These are phyloP conservation scores for Pseudomonodictys pantanalensis DNA, from an alignment of 495 filamentous ascomycete species.

Conservation along the genomic window DNA sequence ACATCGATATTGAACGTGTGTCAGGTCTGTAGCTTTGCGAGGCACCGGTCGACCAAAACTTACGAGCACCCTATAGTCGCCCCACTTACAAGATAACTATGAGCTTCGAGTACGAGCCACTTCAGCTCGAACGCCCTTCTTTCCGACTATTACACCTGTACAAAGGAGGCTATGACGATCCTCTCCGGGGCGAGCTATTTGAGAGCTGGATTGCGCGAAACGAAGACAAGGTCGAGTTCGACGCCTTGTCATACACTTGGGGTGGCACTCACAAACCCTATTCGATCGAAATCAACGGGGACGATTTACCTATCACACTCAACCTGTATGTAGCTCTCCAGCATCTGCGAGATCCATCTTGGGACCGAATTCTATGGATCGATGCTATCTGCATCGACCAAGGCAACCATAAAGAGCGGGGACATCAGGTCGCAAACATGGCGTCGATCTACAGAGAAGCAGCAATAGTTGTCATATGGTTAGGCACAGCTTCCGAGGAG, in stretches of 20 bases:
- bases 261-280: not conserved
- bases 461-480: conserved; percentile 3
- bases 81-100: no score
- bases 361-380: not conserved
- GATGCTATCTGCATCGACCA: conserved; percentile 14
- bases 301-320: not conserved
- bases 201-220: not conserved
- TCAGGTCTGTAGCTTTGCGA: no score
- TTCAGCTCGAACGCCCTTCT: not conserved
- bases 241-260: not conserved
- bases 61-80: no score
- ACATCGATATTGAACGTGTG: no score
- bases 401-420: not conserved
- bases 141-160: not conserved
- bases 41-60: no score
- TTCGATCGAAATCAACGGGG: not conserved
- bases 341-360: not conserved
- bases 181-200: not conserved
- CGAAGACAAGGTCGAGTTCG: not conserved
- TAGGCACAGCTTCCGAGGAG: not conserved
- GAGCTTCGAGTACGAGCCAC: not conserved
- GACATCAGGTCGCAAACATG: conserved; percentile 6
- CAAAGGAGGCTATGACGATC: not conserved
- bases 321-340: not conserved
- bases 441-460: not conserved